These are phyloP conservation scores for Colletotrichum godetiae DNA, from an alignment of 2,329 filamentous ascomycete genomes.

Conservation along the genomic window DNA sequence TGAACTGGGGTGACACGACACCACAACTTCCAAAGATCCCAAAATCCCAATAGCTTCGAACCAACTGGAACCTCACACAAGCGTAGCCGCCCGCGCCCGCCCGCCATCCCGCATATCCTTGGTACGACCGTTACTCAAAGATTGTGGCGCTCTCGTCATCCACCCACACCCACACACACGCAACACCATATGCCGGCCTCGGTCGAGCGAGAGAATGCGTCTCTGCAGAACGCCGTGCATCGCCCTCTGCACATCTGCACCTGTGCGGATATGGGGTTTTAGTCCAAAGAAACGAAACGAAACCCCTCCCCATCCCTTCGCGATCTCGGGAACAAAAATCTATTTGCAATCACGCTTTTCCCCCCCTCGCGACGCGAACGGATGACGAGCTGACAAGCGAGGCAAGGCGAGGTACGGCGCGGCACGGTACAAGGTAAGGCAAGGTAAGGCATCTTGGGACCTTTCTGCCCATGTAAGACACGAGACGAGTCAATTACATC, in stretches of 20 bases:
- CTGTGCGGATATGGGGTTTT: background rate
- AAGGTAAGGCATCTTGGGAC: background rate
- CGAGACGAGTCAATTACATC: background rate
- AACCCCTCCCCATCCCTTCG: too few relatives aligned
- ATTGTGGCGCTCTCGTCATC: conserved; percentile 10
- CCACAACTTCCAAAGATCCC: background rate
- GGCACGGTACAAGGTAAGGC: background rate
- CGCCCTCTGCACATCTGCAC: background rate
- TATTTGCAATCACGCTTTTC: too few relatives aligned
- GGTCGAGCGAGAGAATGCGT: conserved; percentile 7
- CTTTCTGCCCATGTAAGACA: background rate
- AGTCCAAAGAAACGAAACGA: background rate
- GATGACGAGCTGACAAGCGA: background rate
- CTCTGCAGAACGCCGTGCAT: conserved; percentile 19
- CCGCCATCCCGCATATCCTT: background rate
- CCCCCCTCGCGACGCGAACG: background rate
- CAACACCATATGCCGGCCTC: conserved; percentile 24
- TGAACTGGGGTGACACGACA: background rate
- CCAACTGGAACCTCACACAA: background rate
- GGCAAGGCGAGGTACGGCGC: background rate
- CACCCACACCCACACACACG: background rate
- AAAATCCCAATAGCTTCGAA: background rate
- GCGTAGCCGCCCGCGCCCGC: background rate
- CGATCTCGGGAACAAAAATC: background rate
- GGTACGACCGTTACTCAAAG: background rate